Conservation (phyloP, 2,329 filamentous ascomycete genomes). For the Biscogniauxia mediterranea region DNA sequence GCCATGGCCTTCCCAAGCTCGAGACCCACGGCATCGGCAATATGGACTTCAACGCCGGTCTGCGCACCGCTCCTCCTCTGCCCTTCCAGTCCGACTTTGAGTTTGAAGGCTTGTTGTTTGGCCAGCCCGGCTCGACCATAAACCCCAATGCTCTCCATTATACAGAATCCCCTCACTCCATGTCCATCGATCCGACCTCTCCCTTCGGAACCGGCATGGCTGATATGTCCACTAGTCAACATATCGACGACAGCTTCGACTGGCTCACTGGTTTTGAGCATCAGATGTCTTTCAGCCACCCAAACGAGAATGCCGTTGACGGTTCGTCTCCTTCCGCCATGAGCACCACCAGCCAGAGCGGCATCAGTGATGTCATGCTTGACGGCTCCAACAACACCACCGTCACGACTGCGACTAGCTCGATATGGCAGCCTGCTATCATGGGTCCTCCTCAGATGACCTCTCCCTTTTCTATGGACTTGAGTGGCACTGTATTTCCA, state of each 20-base stretch:
- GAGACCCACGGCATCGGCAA: conserved; percentile 71
- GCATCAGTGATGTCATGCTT: conserved; percentile 86
- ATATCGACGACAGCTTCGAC: conserved; percentile 76
- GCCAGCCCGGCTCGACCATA: conserved; percentile 61
- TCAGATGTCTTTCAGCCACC: conserved; percentile 66
- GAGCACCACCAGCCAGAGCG: conserved; percentile 90
- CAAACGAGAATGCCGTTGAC: conserved; percentile 79
- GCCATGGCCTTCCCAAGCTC: conserved; percentile 73
- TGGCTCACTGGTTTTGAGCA: conserved; percentile 81
- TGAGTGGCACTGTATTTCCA: conserved; percentile 71
- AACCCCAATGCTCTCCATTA: conserved; percentile 79
- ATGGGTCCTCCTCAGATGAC: conserved; percentile 68
- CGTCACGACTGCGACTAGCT: conserved; percentile 49
- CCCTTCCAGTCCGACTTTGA: conserved; percentile 65
- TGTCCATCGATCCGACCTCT: conserved; percentile 61
- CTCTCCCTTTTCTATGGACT: conserved; percentile 72
- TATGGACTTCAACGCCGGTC: conserved; percentile 63
- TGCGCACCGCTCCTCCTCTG: conserved; percentile 74
- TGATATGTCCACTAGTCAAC: conserved; percentile 56
- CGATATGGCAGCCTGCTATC: conserved; percentile 69
- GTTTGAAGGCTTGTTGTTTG: conserved; percentile 69
- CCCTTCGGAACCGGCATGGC: conserved; percentile 57
- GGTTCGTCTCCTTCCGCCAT: conserved; percentile 94
- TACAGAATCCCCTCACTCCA: conserved; percentile 70
- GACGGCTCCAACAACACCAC: conserved; percentile 71